Conservation (phyloP, 2,329 filamentous ascomycete species). For the Neonectria coccinea region DNA sequence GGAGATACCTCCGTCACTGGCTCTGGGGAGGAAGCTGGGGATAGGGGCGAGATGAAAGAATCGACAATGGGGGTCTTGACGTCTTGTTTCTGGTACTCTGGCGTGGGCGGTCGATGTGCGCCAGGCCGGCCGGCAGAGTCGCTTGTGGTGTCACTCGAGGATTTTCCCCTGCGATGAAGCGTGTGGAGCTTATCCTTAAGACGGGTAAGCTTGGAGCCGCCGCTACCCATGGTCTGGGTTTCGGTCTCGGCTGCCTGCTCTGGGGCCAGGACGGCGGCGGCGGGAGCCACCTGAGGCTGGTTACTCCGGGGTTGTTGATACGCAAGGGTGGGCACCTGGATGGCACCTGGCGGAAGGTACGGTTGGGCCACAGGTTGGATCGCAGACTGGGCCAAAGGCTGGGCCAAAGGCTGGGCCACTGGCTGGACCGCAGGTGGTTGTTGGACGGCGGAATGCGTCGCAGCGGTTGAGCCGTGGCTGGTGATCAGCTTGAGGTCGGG, state of each 20-base stretch:
- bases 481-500: slow-evolving; percentile 61
- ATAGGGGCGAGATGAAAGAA: slow-evolving; percentile 56
- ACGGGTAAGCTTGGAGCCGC: slow-evolving; percentile 48
- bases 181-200: slow-evolving; percentile 47
- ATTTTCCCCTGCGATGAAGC: slow-evolving; percentile 41
- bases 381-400: slow-evolving; percentile 10
- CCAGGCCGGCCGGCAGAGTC: slow-evolving; percentile 37
- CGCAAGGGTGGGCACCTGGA: slow-evolving; percentile 34
- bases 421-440: neutral
- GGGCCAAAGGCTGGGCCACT: slow-evolving; percentile 5
- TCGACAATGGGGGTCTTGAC: slow-evolving; percentile 52
- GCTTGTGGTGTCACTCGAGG: slow-evolving; percentile 40
- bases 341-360: slow-evolving; percentile 32
- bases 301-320: slow-evolving; percentile 33
- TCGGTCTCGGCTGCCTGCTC: slow-evolving; percentile 38
- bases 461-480: slow-evolving; percentile 64
- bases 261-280: slow-evolving; percentile 27
- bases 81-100: slow-evolving; percentile 61
- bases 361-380: slow-evolving; percentile 29
- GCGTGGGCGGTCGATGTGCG: slow-evolving; percentile 58
- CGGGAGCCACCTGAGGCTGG: slow-evolving; percentile 26
- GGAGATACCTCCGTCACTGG: slow-evolving; percentile 52
- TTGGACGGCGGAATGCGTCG: slow-evolving; percentile 37
- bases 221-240: slow-evolving; percentile 49
- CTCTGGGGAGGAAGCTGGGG: slow-evolving; percentile 59